These are phyloP conservation scores for Phytophthora parvispora DNA, from an alignment of 352 stramenopile genomes.

Conservation along the genomic window DNA sequence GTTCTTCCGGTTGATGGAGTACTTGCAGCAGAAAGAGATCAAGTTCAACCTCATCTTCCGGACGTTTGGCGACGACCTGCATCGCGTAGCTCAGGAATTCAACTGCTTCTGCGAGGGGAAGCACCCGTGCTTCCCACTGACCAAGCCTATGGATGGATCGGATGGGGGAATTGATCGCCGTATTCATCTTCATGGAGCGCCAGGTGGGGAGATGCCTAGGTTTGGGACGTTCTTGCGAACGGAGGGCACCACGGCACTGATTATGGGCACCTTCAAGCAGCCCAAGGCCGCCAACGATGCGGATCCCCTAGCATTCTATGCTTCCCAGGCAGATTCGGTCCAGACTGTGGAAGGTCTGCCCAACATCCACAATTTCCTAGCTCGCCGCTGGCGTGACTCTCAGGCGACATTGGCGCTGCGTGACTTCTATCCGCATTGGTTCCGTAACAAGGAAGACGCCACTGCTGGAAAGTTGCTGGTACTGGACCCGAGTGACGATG, in stretches of 20 bases:
- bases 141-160: constrained; percentile 68
- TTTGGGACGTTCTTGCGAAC: constrained; percentile 78
- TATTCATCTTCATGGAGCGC: constrained; percentile 43
- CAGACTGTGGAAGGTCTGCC: constrained; percentile 50
- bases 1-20: constrained; percentile 70
- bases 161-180: constrained; percentile 58
- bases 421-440: constrained; percentile 87
- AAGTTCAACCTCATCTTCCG: constrained; percentile 86
- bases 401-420: constrained; percentile 77
- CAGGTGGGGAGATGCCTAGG: constrained; percentile 30
- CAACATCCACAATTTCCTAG: constrained; percentile 64
- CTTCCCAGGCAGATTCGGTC: constrained; percentile 1
- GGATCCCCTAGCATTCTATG: constrained; percentile 52
- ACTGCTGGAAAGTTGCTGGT: constrained; percentile 69
- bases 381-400: constrained; percentile 48
- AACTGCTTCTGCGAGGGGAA: constrained; percentile 79
- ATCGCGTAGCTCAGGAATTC: constrained; percentile 78
- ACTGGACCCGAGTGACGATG: constrained; percentile 39
- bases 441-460: constrained; percentile 57
- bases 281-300: constrained; percentile 35
- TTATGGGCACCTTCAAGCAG: constrained; percentile 84
- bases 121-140: constrained; percentile 66
- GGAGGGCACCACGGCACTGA: constrained; percentile 54
- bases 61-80: constrained; percentile 78
- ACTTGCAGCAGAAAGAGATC: constrained; percentile 50